These are phyloP conservation scores for Volutella citrinella DNA, from an alignment of 2,329 filamentous ascomycete species.

Conservation along the genomic window DNA sequence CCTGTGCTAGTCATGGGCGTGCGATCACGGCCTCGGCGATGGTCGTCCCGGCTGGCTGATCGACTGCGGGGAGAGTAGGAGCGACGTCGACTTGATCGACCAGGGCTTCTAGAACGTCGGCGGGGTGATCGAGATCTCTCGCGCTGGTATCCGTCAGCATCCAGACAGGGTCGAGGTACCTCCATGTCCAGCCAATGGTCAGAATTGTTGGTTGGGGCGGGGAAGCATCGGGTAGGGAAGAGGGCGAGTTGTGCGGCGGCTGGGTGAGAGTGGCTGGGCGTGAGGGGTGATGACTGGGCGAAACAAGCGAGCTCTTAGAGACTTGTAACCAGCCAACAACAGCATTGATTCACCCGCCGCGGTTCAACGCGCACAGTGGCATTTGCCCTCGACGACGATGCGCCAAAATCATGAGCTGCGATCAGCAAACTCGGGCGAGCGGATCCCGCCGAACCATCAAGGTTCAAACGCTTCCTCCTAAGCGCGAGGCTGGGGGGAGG, in stretches of 20 bases:
- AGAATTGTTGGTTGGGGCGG: no score
- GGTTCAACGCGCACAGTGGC: not conserved
- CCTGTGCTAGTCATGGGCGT: conserved; percentile 82
- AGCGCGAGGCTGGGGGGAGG: conserved; percentile 15
- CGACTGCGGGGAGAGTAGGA: conserved; percentile 78
- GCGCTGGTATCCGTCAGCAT: conserved; percentile 55
- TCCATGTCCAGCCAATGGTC: conserved; percentile 20
- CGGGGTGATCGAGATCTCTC: conserved; percentile 80
- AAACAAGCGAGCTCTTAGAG: no score
- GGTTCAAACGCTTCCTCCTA: conserved; percentile 14
- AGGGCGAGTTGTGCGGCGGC: conserved; percentile 8
- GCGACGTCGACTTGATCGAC: conserved; percentile 64
- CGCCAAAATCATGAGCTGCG: conserved; percentile 9
- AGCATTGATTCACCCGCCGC: conserved; percentile 8
- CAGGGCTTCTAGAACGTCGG: conserved; percentile 81
- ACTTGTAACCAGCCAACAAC: no score
- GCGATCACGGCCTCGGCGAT: conserved; percentile 70
- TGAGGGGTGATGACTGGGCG: conserved; percentile 9
- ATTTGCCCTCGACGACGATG: no score
- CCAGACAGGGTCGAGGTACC: conserved; percentile 7
- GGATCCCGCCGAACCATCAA: conserved; percentile 14
- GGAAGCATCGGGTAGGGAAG: conserved; percentile 5
- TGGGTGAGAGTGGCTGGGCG: conserved; percentile 7
- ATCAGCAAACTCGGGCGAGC: conserved; percentile 19
- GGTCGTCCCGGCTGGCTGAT: conserved; percentile 72